Percentiles rank a stretch among this genome's conserved stretches.
Evolutionary conservation across 345 rosid species (phyloP).

Genomic region (Acer yangbiense): DNA sequence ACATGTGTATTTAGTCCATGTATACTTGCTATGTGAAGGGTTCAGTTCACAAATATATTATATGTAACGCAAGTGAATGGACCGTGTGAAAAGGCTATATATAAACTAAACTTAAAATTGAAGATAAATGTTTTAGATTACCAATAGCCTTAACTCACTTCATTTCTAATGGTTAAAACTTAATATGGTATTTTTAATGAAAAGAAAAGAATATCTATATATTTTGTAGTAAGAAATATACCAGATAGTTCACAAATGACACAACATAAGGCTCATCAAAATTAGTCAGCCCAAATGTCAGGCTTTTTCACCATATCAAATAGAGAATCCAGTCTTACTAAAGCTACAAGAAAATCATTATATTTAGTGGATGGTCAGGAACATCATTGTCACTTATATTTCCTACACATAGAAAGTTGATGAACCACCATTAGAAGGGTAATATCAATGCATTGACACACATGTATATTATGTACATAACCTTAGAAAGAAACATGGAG

Average conservation of each 20-base stretch:
- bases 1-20: slow-evolving; percentile 68
- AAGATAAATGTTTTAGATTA: not conserved
- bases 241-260: too few species aligned
- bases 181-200: not conserved
- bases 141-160: too few species aligned
- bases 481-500: slow-evolving; percentile 42
- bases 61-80: slow-evolving; percentile 42
- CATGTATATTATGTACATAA: not conserved
- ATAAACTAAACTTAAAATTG: not conserved
- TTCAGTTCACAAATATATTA: slow-evolving; percentile 78
- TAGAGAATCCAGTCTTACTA: not conserved
- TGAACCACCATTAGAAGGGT: not conserved
- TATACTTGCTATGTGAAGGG: slow-evolving; percentile 68
- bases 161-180: not conserved
- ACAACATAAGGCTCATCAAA: not conserved
- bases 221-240: too few species aligned
- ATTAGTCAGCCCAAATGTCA: not conserved
- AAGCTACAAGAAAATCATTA: slow-evolving; percentile 11
- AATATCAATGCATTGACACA: not conserved
- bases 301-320: not conserved
- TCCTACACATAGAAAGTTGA: not conserved
- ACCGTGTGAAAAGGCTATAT: slow-evolving; percentile 24
- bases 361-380: slow-evolving; percentile 1
- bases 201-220: too few species aligned
- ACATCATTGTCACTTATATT: not conserved